phyloP scores from a whole-genome alignment of 345 rosid genomes.

The Salix dunnii region DNA sequence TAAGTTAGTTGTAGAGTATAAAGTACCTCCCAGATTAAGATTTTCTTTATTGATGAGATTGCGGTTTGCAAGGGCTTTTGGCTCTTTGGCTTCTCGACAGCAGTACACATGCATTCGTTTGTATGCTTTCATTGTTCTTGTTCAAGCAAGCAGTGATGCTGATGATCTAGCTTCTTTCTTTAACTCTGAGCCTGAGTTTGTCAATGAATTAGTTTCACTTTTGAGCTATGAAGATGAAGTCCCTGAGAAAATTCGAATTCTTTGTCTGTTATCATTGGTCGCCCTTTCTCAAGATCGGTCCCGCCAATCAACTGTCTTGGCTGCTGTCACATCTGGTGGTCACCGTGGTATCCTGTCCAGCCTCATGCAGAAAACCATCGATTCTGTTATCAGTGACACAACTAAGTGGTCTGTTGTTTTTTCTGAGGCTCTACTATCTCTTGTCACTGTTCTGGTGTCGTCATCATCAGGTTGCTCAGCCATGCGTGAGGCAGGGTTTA shows the following conservation, averaged over 20 bases:
- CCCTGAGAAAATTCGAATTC: conserved; percentile 78
- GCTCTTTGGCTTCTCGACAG: conserved; percentile 68
- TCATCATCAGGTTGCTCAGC: conserved; percentile 91
- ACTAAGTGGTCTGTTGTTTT: conserved; percentile 76
- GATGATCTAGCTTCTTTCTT: conserved; percentile 83
- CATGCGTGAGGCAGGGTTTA: conserved; percentile 92
- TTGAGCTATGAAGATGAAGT: conserved; percentile 77
- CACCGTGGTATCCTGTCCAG: conserved; percentile 87
- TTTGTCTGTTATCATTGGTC: conserved; percentile 77
- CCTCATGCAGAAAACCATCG: conserved; percentile 87
- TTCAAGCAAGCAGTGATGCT: conserved; percentile 75
- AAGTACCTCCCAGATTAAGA: conserved; percentile 77
- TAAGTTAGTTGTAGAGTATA: conserved; percentile 63
- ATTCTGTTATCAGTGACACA: conserved; percentile 61
- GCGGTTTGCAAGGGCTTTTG: conserved; percentile 87
- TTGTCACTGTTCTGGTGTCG: conserved; percentile 85
- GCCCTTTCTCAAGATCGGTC: conserved; percentile 92
- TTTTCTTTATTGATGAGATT: conserved; percentile 77
- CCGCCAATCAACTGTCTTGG: conserved; percentile 75
- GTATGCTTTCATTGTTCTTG: conserved; percentile 87
- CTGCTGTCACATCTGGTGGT: conserved; percentile 89
- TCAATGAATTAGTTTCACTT: conserved; percentile 74
- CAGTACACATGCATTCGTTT: conserved; percentile 89
- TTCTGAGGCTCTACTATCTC: conserved; percentile 87
- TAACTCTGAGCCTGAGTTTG: conserved; percentile 89